Base-by-base conservation (phyloP, 768 basidiomycete species). In the Serendipita sp. region DNA sequence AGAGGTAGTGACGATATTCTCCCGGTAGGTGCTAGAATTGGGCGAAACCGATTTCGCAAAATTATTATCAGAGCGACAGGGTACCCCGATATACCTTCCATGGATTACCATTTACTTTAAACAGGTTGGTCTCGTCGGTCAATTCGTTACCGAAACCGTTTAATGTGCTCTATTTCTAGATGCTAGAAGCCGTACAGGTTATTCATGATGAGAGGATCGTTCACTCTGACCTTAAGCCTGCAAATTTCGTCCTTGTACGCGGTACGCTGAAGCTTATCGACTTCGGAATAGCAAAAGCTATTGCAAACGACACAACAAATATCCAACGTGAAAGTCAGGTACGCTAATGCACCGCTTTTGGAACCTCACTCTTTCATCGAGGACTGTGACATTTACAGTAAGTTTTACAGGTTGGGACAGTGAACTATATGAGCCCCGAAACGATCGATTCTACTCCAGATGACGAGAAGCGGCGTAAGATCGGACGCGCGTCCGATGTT, bases 371-470 rank as follows among this genome's bases (percentile, higher is more conserved):
- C 4, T 34, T 28, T 53, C 45, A 2, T 16, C 30, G 45, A 65
- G 13, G 30, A 16, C 45, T 30, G 15, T 28, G 24, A 58, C 46
- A 45, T 30, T 28, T 28, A 3, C 45, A 24, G 63, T 28, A 32
- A 16, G 37, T 67, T 13, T 13, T 16, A 41, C 45, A 95, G 89
- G 87, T 99, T 68, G 95, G 95, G 2, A 95, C 93, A 1, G 88
- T 96, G 44, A 99, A 99, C 71, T 99, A 95, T 73, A 99, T 99
- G 95, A 93, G 92, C 64, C 95, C 95, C 0, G 95, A 99, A 74
- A 92, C 95, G 11, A 92, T 99, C 64, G 90, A 93, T 71, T 73
- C 73, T 32, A 76, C 89, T 24, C 86, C 86, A 3, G 90, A 89
- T 65, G 48, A 51, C 30, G 56, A 60, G 35, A 63, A 28, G 34